Evolutionary conservation across 192 early-diverging fungal genomes (phyloP).

Genomic region (Spizellomyces punctatus): DNA sequence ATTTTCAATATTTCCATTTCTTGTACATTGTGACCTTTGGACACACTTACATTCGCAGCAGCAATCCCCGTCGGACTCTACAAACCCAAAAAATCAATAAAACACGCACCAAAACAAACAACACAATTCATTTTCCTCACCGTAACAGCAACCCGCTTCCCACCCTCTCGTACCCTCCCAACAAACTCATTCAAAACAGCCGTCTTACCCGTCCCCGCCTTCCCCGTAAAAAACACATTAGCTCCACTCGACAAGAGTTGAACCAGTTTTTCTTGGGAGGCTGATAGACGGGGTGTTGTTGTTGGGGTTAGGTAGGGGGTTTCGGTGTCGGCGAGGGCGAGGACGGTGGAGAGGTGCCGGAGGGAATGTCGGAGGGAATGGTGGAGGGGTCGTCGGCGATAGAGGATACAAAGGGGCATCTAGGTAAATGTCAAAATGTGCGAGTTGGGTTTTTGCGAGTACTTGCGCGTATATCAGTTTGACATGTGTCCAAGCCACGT

Average conservation of each 20-base stretch:
- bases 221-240: slow-evolving; percentile 53
- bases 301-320: background rate
- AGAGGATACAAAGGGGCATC: too few relatives aligned
- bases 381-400: too few relatives aligned
- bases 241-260: slow-evolving; percentile 29
- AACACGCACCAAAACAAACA: too few relatives aligned
- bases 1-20: too few relatives aligned
- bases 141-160: slow-evolving; percentile 37
- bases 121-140: too few relatives aligned
- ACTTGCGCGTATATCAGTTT: too few relatives aligned
- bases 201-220: slow-evolving; percentile 54
- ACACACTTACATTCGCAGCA: slow-evolving; percentile 34
- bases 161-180: background rate
- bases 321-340: too few relatives aligned
- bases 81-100: background rate
- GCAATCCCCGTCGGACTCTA: slow-evolving; percentile 54
- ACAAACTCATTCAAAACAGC: slow-evolving; percentile 43
- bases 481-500: too few relatives aligned
- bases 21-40: background rate
- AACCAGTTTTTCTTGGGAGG: slow-evolving; percentile 34
- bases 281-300: slow-evolving; percentile 9
- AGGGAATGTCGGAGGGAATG: too few relatives aligned
- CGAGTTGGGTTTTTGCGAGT: too few relatives aligned
- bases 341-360: too few relatives aligned
- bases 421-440: too few relatives aligned